Evolutionary conservation across 495 filamentous ascomycete genomes (phyloP).

Genomic region (Lophiotrema nucula): DNA sequence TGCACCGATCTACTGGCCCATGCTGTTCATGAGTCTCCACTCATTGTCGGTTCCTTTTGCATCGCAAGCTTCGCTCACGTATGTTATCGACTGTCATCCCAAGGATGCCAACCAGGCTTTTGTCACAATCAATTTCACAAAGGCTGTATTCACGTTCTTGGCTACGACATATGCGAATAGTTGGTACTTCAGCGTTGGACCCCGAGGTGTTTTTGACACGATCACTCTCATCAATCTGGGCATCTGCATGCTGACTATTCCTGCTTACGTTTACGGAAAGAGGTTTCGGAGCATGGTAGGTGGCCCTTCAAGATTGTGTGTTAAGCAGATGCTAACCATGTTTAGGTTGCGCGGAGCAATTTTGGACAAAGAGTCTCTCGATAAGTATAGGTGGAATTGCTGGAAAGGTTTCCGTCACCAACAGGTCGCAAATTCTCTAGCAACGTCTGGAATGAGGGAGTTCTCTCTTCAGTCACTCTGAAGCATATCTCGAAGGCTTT

Average conservation of each 20-base stretch:
- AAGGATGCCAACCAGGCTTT: constrained; percentile 94
- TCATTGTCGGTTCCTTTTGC: constrained; percentile 91
- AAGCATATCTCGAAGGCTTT: too few species aligned
- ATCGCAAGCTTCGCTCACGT: constrained; percentile 92
- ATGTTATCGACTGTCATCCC: constrained; percentile 88
- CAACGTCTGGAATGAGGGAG: too few species aligned
- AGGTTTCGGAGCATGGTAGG: constrained; percentile 39
- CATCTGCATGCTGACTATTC: constrained; percentile 39
- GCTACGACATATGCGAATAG: constrained; percentile 40
- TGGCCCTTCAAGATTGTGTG: neutral
- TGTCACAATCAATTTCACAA: constrained; percentile 91
- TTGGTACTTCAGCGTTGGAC: constrained; percentile 31
- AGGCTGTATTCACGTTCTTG: constrained; percentile 57
- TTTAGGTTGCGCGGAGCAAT: neutral
- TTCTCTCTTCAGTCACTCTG: too few species aligned
- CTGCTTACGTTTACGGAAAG: constrained; percentile 42
- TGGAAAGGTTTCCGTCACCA: too few species aligned
- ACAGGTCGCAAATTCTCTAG: too few species aligned
- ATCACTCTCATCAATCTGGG: constrained; percentile 39
- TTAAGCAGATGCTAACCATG: neutral
- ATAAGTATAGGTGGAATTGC: too few species aligned
- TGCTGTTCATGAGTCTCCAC: constrained; percentile 86
- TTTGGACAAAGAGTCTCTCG: neutral
- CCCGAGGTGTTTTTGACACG: constrained; percentile 32
- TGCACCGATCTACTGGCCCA: constrained; percentile 89